A percentile compares a stretch with the other conserved stretches of the same genome.
Conservation (phyloP, 495 filamentous ascomycete genomes). For the Hyphodiscus hymeniophilus region DNA sequence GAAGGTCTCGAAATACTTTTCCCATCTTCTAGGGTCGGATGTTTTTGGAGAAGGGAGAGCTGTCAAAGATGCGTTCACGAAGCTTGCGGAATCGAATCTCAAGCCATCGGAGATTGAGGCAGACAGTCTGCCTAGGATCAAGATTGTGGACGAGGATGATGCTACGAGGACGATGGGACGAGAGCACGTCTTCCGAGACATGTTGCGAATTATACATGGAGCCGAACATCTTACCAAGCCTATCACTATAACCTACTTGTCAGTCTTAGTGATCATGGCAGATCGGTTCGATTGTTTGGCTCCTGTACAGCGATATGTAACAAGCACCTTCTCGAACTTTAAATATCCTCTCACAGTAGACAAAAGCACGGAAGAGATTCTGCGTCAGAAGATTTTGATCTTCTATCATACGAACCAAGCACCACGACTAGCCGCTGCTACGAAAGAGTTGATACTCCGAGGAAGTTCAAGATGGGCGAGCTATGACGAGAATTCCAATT, state of each 20-base stretch:
- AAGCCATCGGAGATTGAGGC: slow-evolving; percentile 37
- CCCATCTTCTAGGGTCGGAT: slow-evolving; percentile 38
- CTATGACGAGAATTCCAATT: slow-evolving; percentile 31
- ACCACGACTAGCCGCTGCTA: slow-evolving; percentile 41
- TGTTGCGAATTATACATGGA: slow-evolving; percentile 50
- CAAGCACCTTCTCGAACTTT: slow-evolving; percentile 24
- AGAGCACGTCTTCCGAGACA: slow-evolving; percentile 43
- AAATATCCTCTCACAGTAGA: slow-evolving; percentile 33
- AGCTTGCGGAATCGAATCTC: slow-evolving; percentile 30
- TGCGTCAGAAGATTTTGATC: slow-evolving; percentile 57
- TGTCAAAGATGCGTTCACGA: slow-evolving; percentile 34
- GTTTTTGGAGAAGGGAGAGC: slow-evolving; percentile 42
- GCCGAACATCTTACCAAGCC: slow-evolving; percentile 16
- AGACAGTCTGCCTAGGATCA: slow-evolving; percentile 43
- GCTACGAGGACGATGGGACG: slow-evolving; percentile 42
- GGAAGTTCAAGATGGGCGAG: slow-evolving; percentile 58
- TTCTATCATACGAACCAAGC: slow-evolving; percentile 49
- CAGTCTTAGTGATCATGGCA: slow-evolving; percentile 56
- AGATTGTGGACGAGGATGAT: slow-evolving; percentile 50
- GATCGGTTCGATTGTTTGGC: slow-evolving; percentile 53
- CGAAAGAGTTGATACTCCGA: slow-evolving; percentile 52
- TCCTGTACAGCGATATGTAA: slow-evolving; percentile 38
- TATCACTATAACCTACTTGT: slow-evolving; percentile 42
- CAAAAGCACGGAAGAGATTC: slow-evolving; percentile 38
- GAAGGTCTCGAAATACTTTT: slow-evolving; percentile 51